Conservation (phyloP, 768 basidiomycete genomes). For the Flagelloscypha sp. region DNA sequence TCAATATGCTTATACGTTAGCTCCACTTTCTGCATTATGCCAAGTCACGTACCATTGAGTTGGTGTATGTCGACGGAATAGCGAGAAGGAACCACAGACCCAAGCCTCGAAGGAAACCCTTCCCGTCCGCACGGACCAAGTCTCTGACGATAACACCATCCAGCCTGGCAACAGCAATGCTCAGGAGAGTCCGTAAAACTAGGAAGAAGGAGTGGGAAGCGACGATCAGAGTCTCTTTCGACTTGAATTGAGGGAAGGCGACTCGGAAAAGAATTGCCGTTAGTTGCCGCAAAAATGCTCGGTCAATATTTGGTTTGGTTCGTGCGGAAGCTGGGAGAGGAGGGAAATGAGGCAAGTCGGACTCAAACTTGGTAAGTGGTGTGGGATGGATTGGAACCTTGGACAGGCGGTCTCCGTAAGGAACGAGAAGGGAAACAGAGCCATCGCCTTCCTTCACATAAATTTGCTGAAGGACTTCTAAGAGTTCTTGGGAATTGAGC, state of each 20-base stretch:
- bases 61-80: conserved; percentile 91
- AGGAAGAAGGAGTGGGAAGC: conserved; percentile 78
- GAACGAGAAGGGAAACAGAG: conserved; percentile 56
- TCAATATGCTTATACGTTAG: not conserved
- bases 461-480: conserved; percentile 47
- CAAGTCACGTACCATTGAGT: conserved; percentile 64
- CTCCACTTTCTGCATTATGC: not conserved
- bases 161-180: conserved; percentile 77
- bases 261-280: conserved; percentile 65
- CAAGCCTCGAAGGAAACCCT: conserved; percentile 75
- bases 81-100: conserved; percentile 86
- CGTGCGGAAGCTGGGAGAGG: conserved; percentile 34
- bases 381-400: conserved; percentile 53
- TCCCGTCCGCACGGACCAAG: conserved; percentile 78
- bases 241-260: conserved; percentile 52
- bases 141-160: conserved; percentile 88
- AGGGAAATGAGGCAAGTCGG: conserved; percentile 56
- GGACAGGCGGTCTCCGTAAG: conserved; percentile 52
- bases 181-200: conserved; percentile 77
- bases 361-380: conserved; percentile 35
- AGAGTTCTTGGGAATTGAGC: conserved; percentile 32
- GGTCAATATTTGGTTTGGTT: conserved; percentile 60
- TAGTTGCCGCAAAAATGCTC: conserved; percentile 63
- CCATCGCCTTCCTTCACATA: conserved; percentile 55
- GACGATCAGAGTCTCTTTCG: conserved; percentile 69